Evolutionary conservation across 192 early-diverging fungal species (phyloP), one percentile per base, ranked within the genome.

Genomic region (Entomortierella chlamydospora): DNA sequence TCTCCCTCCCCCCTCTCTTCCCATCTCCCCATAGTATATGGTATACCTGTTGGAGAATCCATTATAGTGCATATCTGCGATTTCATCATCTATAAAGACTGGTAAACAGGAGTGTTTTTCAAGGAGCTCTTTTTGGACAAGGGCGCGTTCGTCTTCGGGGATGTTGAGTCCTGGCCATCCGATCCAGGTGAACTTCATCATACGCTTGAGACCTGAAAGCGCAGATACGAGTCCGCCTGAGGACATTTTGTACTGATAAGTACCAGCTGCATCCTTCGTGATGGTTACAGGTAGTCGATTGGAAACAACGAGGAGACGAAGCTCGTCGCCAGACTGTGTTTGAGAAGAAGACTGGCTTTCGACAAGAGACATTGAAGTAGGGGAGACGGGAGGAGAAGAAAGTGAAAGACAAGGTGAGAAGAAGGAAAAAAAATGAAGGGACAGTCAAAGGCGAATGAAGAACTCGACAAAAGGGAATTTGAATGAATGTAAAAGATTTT

Each of bases 181-280:
- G 72, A 98, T 96, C 98, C 98, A 99, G 0, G 92, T 96, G 83
- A 99, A 99, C 56, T 88, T 85, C 95, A 96, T 98, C 79, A 95
- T 90, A 64, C 94, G 93, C 82, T 97, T 96, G 47, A 99, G 83
- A 2, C 98, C 98, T 20, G 91, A 93, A 29, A 99, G 84, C 22
- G 96, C 98, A 18, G 95, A 93, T 28, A 99, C 97, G 11, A 99
- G 89, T 0, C 98, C 98, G 45, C 98, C 98, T 0, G 95, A 94
- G 45, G 93, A 95, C 88, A 97, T 94, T 68, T 89, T 88, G 83
- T 91, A 95, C 50, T 83, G 54, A 58, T 87, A 84, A 52, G 81
- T 70, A 28, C 79, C 81, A 57, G 84, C 70, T 34, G 63, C 82
- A 82, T 86, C 77, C 66, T 90, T 91, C 25, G 86, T 89, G 39